Conservation (phyloP, 129 eudicot species). For the Artemisia argyi region DNA sequence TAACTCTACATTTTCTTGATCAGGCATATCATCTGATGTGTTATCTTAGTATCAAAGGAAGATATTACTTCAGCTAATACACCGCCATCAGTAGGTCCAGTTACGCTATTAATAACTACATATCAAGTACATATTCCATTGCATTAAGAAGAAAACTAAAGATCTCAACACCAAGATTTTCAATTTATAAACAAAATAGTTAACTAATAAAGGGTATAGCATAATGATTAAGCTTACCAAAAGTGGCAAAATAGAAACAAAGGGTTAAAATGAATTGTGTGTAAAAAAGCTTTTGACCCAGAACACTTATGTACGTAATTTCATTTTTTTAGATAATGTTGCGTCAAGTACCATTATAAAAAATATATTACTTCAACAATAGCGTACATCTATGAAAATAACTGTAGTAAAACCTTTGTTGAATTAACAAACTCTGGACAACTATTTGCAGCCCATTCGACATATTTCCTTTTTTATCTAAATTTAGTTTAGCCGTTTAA, state of each 20-base stretch:
- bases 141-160: background rate
- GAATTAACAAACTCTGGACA: no score
- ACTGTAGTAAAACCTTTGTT: no score
- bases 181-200: background rate
- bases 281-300: background rate
- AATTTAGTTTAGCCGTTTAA: no score
- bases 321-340: no score
- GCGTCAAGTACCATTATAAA: no score
- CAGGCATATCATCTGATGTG: conserved; percentile 10
- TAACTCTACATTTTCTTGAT: conserved; percentile 26
- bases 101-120: conserved; percentile 74
- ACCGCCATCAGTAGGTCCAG: conserved; percentile 88
- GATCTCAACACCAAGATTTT: background rate
- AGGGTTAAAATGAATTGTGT: background rate
- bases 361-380: no score
- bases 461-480: no score
- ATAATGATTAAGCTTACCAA: background rate
- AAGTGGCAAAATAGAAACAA: background rate
- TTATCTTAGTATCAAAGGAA: conserved; percentile 44
- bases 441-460: no score
- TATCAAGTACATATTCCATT: background rate
- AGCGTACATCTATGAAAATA: no score
- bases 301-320: background rate
- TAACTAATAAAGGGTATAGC: background rate
- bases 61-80: conserved; percentile 72